Percentiles rank a stretch among this genome's conserved stretches.
These are phyloP conservation scores for Saccharomycopsis javanensis DNA, from an alignment of 805 yeast species.

Conservation along the genomic window DNA sequence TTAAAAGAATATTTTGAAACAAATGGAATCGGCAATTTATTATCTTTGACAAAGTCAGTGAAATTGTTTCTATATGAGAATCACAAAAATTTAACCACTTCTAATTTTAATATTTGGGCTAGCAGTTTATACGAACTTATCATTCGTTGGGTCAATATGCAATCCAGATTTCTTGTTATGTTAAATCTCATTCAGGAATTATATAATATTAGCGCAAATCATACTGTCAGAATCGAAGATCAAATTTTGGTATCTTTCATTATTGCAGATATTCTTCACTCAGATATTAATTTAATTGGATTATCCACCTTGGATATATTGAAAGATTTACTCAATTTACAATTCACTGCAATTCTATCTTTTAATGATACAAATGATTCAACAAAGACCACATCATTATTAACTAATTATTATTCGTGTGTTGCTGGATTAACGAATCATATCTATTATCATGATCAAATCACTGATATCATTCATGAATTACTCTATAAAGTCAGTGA, in stretches of 20 bases:
- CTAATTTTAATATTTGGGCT: conserved; percentile 35
- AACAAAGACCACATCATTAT: not conserved
- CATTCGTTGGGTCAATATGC: conserved; percentile 75
- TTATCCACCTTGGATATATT: conserved; percentile 74
- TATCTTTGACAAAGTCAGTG: conserved; percentile 44
- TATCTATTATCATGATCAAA: conserved; percentile 78
- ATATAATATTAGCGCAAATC: conserved; percentile 13
- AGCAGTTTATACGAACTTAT: conserved; percentile 50
- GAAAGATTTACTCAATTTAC: conserved; percentile 45
- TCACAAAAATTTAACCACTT: conserved; percentile 20
- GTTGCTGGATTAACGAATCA: conserved; percentile 67
- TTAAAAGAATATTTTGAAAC: conserved; percentile 58
- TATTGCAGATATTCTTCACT: conserved; percentile 53
- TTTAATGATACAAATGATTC: conserved; percentile 9
- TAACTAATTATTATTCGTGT: conserved; percentile 32
- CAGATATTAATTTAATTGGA: conserved; percentile 79
- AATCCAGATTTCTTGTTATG: conserved; percentile 56
- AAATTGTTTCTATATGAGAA: conserved; percentile 34
- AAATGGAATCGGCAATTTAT: conserved; percentile 49
- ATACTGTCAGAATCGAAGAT: conserved; percentile 9
- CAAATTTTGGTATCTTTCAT: conserved; percentile 36
- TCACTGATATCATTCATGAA: conserved; percentile 70
- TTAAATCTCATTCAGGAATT: conserved; percentile 35
- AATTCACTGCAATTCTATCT: conserved; percentile 22
- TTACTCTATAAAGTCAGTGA: conserved; percentile 36